A percentile compares a stretch with the other conserved stretches of the same genome.
Evolutionary conservation across 495 filamentous ascomycete species (phyloP).

Genomic region (Hyphodiscus hymeniophilus): DNA sequence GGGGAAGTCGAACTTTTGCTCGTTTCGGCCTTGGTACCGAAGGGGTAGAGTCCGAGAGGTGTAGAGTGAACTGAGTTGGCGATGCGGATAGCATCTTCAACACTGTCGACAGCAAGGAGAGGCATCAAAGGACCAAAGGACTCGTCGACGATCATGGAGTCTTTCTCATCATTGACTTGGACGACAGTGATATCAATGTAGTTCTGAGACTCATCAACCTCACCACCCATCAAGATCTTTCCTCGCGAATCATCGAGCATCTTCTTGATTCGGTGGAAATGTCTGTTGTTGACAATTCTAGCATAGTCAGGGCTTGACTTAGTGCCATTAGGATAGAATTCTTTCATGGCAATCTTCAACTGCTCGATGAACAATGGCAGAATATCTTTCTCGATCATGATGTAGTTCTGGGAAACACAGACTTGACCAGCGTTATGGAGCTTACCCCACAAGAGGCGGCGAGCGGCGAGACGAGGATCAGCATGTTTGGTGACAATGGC

Average conservation of each 20-base stretch:
- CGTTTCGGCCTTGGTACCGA: conserved; percentile 65
- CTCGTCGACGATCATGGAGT: conserved; percentile 73
- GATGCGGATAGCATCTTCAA: conserved; percentile 74
- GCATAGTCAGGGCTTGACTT: conserved; percentile 65
- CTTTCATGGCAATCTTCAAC: conserved; percentile 59
- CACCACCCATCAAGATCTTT: conserved; percentile 77
- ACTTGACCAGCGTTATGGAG: conserved; percentile 76
- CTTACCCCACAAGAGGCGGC: conserved; percentile 83
- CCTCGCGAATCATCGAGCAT: conserved; percentile 79
- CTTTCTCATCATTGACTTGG: conserved; percentile 61
- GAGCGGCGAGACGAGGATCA: conserved; percentile 72
- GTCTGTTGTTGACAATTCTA: conserved; percentile 66
- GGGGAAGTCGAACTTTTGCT: conserved; percentile 17
- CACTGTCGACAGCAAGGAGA: conserved; percentile 60
- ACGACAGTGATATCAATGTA: conserved; percentile 86
- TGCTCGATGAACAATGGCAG: conserved; percentile 64
- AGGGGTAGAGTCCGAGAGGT: conserved; percentile 74
- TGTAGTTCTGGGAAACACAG: conserved; percentile 85
- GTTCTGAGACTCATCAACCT: conserved; percentile 64
- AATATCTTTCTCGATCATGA: conserved; percentile 68
- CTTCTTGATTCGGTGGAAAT: conserved; percentile 77
- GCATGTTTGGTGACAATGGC: conserved; percentile 80
- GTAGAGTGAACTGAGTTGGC: conserved; percentile 71
- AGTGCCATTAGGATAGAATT: conserved; percentile 81
- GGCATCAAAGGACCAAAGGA: conserved; percentile 85